Evolutionary conservation across 345 rosid genomes (phyloP).

Genomic region (Syzygium aromaticum): DNA sequence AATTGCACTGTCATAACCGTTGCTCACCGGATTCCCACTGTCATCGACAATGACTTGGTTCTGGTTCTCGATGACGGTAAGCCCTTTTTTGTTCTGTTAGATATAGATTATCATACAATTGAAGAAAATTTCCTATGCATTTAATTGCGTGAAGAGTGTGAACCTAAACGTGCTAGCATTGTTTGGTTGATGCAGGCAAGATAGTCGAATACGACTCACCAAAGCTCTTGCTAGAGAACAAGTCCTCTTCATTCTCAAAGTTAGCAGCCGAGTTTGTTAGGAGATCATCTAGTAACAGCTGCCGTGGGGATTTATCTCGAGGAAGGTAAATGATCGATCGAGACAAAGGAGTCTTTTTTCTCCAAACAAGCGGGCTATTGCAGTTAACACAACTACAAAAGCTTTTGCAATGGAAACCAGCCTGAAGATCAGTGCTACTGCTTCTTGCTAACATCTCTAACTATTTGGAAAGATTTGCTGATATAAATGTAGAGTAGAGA

Average conservation of each 20-base stretch:
- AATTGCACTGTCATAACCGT: constrained; percentile 74
- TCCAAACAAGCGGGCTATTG: not conserved
- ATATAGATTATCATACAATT: constrained; percentile 10
- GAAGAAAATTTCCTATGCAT: constrained; percentile 45
- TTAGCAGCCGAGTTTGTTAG: constrained; percentile 50
- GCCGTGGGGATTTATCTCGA: not conserved
- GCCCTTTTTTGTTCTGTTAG: not conserved
- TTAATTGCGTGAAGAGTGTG: constrained; percentile 10
- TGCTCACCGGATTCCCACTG: constrained; percentile 81
- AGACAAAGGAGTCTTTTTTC: not conserved
- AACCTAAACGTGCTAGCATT: not conserved
- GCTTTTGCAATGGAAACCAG: not conserved
- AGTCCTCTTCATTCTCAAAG: constrained; percentile 52
- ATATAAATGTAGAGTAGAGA: not conserved
- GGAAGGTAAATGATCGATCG: not conserved
- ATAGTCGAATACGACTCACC: constrained; percentile 39
- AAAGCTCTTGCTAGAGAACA: constrained; percentile 38
- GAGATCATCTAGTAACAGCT: constrained; percentile 35
- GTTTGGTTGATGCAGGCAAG: constrained; percentile 29
- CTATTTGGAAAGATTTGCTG: not conserved
- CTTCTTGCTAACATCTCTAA: not conserved
- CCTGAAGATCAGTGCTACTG: not conserved
- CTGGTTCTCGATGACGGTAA: constrained; percentile 78
- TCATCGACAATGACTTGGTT: constrained; percentile 75
- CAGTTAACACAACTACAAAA: not conserved